Evolutionary conservation across 164 flowering plant genomes (phyloP), one percentile per base, ranked within the genome.

Genomic region (Vitis amurensis): DNA sequence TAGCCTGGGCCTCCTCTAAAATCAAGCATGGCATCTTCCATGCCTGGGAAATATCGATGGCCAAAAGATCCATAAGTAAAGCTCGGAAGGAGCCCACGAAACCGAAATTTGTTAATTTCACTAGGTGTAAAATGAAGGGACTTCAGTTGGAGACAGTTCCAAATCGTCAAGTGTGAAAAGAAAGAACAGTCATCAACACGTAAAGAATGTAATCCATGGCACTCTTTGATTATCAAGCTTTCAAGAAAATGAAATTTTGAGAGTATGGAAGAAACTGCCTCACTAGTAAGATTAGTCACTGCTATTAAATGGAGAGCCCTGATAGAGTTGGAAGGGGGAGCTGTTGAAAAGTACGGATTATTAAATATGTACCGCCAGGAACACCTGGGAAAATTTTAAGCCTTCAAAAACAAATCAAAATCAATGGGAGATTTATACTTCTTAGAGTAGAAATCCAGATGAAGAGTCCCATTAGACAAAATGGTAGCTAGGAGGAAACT

Each of bases 141-240:
- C n/a, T 52, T 30, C 51, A 77, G 56, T 2, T 67, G 69, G 2
- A 47, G 69, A 50, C 77, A 77, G 50, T 70, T 77, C 0, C 66
- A 51, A 62, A 77, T 63, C 16, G 72, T 67, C 16, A 77, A 64
- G 50, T 23, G 50, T 6, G 2, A n/a, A 66, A 77, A 74, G 66
- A 59, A 67, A 16, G 55, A 23, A 9, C 52, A 15, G 8, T 66
- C 67, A 4, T 59, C 72, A 15, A 77, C 50, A 4, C 50, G 2
- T 4, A 77, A 59, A 31, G 74, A 51, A 57, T 58, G 62, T 44
- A 77, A 52, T 5, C 77, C 75, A 57, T 16, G 51, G 69, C 80
- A 77, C 6, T 49, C 56, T 4, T 37, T 49, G 61, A 77, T 73
- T 23, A 67, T 73, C 56, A 77, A 17, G 66, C 58, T 71, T 27